Percentiles rank a stretch among this genome's conserved stretches.
These are phyloP conservation scores for Dendrobium chrysotoxum DNA, from an alignment of 106 monocot species.

Conservation along the genomic window DNA sequence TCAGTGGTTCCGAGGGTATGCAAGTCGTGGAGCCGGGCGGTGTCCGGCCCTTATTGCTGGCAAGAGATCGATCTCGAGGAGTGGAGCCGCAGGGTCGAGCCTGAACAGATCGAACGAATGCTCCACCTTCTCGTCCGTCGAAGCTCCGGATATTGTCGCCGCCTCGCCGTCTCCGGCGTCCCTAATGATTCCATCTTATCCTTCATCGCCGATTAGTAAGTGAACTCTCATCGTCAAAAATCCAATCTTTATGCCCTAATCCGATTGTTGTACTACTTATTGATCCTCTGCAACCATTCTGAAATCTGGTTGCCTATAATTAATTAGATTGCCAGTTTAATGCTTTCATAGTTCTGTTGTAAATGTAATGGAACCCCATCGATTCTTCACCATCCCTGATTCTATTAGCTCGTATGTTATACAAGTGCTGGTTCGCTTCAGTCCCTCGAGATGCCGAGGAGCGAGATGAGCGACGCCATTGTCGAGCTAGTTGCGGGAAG, in stretches of 20 bases:
- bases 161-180: slow-evolving; percentile 37
- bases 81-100: slow-evolving; percentile 39
- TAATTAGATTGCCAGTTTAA: neutral
- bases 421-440: slow-evolving; percentile 63
- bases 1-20: slow-evolving; percentile 75
- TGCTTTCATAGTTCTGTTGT: neutral
- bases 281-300: neutral
- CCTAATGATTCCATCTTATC: slow-evolving; percentile 35
- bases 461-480: slow-evolving; percentile 60
- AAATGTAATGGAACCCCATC: neutral
- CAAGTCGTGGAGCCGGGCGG: slow-evolving; percentile 54
- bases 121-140: slow-evolving; percentile 37
- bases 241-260: neutral
- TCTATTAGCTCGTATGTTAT: slow-evolving; percentile 14
- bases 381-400: neutral
- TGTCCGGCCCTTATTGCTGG: slow-evolving; percentile 56
- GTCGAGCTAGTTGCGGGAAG: slow-evolving; percentile 63
- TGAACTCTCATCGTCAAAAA: neutral
- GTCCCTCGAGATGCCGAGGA: slow-evolving; percentile 66
- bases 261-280: neutral
- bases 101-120: slow-evolving; percentile 40
- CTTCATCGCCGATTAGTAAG: slow-evolving; percentile 64
- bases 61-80: slow-evolving; percentile 58
- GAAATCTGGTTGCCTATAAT: neutral
- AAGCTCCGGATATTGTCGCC: slow-evolving; percentile 38